phyloP scores from a whole-genome alignment of 768 basidiomycete genomes.

The Pleurotus ostreatus region DNA sequence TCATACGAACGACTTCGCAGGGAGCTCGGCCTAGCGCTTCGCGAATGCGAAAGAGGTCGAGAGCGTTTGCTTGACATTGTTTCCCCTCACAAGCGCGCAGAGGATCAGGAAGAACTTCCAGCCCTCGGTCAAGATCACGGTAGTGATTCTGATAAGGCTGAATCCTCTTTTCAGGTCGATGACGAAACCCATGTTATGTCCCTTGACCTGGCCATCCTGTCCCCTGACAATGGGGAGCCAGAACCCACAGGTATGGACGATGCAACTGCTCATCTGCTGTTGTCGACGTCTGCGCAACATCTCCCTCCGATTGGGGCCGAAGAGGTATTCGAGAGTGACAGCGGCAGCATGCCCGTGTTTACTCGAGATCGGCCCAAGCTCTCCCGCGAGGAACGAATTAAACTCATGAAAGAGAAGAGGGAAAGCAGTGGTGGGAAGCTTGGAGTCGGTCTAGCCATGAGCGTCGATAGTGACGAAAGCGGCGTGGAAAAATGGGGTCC shows the following conservation, averaged over 20 bases:
- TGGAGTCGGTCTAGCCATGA: conserved; percentile 22
- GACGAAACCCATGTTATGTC: conserved; percentile 13
- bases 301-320: conserved; percentile 68
- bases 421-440: conserved; percentile 29
- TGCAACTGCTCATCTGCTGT: conserved; percentile 50
- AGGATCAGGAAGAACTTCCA: conserved; percentile 42
- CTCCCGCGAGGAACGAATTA: conserved; percentile 73
- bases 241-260: conserved; percentile 43
- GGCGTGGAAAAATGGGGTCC: conserved; percentile 60
- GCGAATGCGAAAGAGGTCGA: conserved; percentile 80
- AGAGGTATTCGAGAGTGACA: conserved; percentile 79
- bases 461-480: conserved; percentile 14
- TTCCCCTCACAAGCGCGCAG: conserved; percentile 31
- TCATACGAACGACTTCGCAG: conserved; percentile 74
- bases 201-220: conserved; percentile 11
- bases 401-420: conserved; percentile 48
- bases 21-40: conserved; percentile 71
- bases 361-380: conserved; percentile 61
- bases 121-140: conserved; percentile 46
- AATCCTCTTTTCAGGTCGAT: conserved; percentile 30
- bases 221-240: conserved; percentile 20
- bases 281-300: conserved; percentile 45
- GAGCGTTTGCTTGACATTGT: conserved; percentile 58
- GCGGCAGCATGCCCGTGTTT: conserved; percentile 35
- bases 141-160: conserved; percentile 51